phyloP scores from a whole-genome alignment of 768 basidiomycete species.

The Lyophyllum decastes region DNA sequence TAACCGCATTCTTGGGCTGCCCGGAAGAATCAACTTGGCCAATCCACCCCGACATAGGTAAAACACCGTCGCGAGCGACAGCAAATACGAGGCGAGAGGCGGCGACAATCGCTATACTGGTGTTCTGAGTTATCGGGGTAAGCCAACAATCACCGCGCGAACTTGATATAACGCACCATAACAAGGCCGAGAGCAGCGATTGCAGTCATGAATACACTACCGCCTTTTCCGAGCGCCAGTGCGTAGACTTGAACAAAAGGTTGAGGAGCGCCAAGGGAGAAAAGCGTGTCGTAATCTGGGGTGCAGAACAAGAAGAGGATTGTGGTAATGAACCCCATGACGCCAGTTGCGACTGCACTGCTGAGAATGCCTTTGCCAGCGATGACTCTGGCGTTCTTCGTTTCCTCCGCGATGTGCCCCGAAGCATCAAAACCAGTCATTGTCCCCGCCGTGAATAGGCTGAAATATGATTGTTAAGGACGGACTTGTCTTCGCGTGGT shows the following conservation, averaged over 20 bases:
- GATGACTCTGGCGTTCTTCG: constrained; percentile 80
- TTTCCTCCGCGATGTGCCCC: constrained; percentile 88
- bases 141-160: background rate
- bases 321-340: constrained; percentile 76
- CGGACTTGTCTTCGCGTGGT: background rate
- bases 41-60: constrained; percentile 85
- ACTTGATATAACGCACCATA: constrained; percentile 48
- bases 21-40: constrained; percentile 67
- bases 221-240: constrained; percentile 76
- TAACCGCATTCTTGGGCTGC: constrained; percentile 84
- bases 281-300: constrained; percentile 75
- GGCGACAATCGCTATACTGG: constrained; percentile 85
- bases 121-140: constrained; percentile 53
- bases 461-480: constrained; percentile 24
- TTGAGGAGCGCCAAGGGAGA: constrained; percentile 80
- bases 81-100: constrained; percentile 89
- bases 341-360: constrained; percentile 76
- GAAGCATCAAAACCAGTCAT: constrained; percentile 91
- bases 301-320: constrained; percentile 86
- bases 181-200: constrained; percentile 85
- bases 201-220: constrained; percentile 85
- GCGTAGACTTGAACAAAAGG: constrained; percentile 91
- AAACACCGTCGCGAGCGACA: constrained; percentile 91
- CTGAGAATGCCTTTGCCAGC: constrained; percentile 83
- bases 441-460: constrained; percentile 85